A percentile compares a stretch with the other conserved stretches of the same genome.
Conservation (phyloP, 768 basidiomycete species). For the Hypsizygus marmoreus region DNA sequence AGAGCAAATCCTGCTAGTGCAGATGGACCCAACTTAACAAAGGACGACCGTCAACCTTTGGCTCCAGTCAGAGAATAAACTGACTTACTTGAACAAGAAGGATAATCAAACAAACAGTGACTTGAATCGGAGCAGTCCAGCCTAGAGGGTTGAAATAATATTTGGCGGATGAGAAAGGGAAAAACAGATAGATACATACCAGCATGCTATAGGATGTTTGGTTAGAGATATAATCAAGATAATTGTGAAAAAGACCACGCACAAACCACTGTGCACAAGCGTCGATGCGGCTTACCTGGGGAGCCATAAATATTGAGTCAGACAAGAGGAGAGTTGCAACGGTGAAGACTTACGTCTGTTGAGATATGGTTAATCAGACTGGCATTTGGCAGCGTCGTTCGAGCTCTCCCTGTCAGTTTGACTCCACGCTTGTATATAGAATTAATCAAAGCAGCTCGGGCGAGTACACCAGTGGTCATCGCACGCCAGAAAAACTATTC, state of each 20-base stretch:
- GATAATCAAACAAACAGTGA: conserved; percentile 58
- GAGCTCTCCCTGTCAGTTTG: conserved; percentile 63
- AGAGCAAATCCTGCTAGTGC: conserved; percentile 71
- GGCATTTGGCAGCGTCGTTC: conserved; percentile 62
- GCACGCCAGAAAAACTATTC: conserved; percentile 69
- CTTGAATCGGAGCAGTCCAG: conserved; percentile 74
- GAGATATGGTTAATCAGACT: conserved; percentile 62
- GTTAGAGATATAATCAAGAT: background rate
- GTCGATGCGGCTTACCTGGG: conserved; percentile 56
- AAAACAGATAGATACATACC: conserved; percentile 22
- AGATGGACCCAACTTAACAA: conserved; percentile 60
- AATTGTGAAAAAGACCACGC: conserved; percentile 30
- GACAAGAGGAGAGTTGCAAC: background rate
- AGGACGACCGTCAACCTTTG: background rate
- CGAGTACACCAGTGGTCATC: conserved; percentile 66
- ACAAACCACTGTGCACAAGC: conserved; percentile 74
- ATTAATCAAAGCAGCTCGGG: conserved; percentile 65
- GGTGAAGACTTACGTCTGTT: conserved; percentile 54
- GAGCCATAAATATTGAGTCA: conserved; percentile 5
- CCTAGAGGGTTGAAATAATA: conserved; percentile 23
- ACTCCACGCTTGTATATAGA: conserved; percentile 74
- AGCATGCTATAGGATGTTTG: conserved; percentile 36
- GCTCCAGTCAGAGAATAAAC: background rate
- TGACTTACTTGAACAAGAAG: conserved; percentile 53
- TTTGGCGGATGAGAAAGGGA: background rate